Base-by-base conservation (phyloP, 305 asterid species). In the Solanum hybrid region DNA sequence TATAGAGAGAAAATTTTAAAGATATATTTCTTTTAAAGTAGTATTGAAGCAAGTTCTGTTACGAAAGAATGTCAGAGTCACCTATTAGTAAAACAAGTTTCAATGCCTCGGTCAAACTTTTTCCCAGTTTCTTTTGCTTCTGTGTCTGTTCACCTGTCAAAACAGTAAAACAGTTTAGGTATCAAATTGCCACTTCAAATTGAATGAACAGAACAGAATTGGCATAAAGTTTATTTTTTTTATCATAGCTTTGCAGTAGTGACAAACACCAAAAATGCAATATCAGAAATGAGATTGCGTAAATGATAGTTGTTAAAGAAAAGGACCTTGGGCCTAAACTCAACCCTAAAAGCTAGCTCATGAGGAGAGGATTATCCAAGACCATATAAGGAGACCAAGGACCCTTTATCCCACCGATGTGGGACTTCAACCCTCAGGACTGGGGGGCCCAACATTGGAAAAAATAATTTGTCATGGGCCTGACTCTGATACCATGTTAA, bases 11-110 rank as follows among this genome's bases (percentile, higher is more conserved):
- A 35, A 57, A 36, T 8, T 11, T 37, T 31, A 36, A 71, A 0
- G 39, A 71, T 26, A 26, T 28, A 12, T 73, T 67, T n/a, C 31
- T 26, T 73, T 28, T 73, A 22, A 73, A 86, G 20, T 73, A 36
- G 0, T 37, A 26, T 29, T 69, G 74, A 87, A 75, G 82, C 13
- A 46, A 46, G 29, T 37, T 87, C 64, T 77, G 6, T 77, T 20
- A 88, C 12, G 85, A 11, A 88, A 88, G 26, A 36, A 75, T 78
- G 86, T 35, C 83, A 83, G 8, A 71, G 37, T 46, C 94, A 97
- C 99, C 99, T 92, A 97, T 95, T 86, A 97, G 97, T 92, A 97
- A 91, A 91, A 97, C 98, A 93, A 97, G 98, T 92, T 97, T 97
- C 93, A 97, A 88, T 9, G 99, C 99, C 92, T 96, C 98, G 46